Percentiles rank a stretch among this genome's conserved stretches.
phyloP scores from a whole-genome alignment of 2,329 filamentous ascomycete genomes.

The Ilyonectria destructans region DNA sequence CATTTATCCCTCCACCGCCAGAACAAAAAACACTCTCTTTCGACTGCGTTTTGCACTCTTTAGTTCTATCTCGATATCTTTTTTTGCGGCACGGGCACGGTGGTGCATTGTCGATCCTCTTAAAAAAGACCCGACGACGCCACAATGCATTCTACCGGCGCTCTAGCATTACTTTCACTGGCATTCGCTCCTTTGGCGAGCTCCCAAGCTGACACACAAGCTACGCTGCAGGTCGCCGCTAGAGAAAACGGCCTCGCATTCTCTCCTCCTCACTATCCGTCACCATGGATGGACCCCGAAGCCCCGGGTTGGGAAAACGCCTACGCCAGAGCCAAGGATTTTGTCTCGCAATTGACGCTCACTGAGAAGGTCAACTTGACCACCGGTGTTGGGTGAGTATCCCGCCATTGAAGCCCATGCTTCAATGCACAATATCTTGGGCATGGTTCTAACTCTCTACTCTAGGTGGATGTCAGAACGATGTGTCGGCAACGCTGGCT shows the following conservation, averaged over 20 bases:
- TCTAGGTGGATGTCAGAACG: slow-evolving; percentile 69
- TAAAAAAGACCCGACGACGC: slow-evolving; percentile 19
- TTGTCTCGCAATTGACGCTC: slow-evolving; percentile 88
- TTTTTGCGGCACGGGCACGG: neutral
- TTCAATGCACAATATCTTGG: slow-evolving; percentile 45
- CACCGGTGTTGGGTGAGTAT: slow-evolving; percentile 84
- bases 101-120: slow-evolving; percentile 11
- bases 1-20: slow-evolving; percentile 6
- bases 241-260: slow-evolving; percentile 51
- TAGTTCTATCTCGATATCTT: neutral
- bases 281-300: slow-evolving; percentile 86
- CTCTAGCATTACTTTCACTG: slow-evolving; percentile 28
- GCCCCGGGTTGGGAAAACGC: slow-evolving; percentile 83
- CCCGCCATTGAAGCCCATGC: neutral
- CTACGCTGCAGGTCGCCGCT: slow-evolving; percentile 38
- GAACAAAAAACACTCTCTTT: neutral
- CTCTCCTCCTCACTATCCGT: slow-evolving; percentile 82
- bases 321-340: slow-evolving; percentile 81
- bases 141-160: slow-evolving; percentile 37
- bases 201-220: slow-evolving; percentile 44
- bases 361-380: slow-evolving; percentile 96
- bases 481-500: slow-evolving; percentile 84
- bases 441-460: neutral
- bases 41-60: neutral
- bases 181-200: slow-evolving; percentile 26